Conservation (phyloP, 2,329 filamentous ascomycete species). For the Talaromyces sp. region DNA sequence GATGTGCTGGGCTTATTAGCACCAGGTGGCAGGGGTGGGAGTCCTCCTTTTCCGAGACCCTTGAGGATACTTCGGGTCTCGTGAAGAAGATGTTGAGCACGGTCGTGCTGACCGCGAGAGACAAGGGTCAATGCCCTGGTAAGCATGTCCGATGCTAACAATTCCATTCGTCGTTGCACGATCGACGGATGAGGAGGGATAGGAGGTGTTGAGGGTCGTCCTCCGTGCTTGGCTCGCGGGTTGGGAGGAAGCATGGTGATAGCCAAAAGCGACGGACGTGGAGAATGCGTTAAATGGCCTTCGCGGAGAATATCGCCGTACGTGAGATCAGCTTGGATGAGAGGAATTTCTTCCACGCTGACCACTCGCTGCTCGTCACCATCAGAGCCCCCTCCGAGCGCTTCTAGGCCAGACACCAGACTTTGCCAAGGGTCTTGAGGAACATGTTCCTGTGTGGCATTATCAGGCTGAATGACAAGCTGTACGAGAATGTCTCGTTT, state of each 20-base stretch:
- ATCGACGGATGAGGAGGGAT: slow-evolving; percentile 95
- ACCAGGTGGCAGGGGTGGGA: slow-evolving; percentile 74
- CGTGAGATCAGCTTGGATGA: slow-evolving; percentile 89
- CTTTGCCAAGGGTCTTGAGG: slow-evolving; percentile 97
- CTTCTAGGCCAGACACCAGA: slow-evolving; percentile 91
- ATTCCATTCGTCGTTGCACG: slow-evolving; percentile 94
- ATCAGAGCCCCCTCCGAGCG: slow-evolving; percentile 81
- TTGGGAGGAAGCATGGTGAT: slow-evolving; percentile 83
- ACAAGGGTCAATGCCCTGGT: slow-evolving; percentile 88
- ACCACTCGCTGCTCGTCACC: slow-evolving; percentile 77
- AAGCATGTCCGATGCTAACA: slow-evolving; percentile 96
- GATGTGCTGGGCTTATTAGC: slow-evolving; percentile 34
- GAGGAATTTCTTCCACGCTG: slow-evolving; percentile 88
- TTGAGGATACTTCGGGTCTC: slow-evolving; percentile 95
- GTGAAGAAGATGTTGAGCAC: slow-evolving; percentile 83
- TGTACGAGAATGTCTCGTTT: slow-evolving; percentile 91
- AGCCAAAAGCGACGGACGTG: slow-evolving; percentile 83
- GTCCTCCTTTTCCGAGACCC: slow-evolving; percentile 87
- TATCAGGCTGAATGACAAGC: slow-evolving; percentile 86
- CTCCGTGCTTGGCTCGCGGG: slow-evolving; percentile 55
- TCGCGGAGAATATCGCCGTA: slow-evolving; percentile 94
- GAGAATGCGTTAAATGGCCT: slow-evolving; percentile 77
- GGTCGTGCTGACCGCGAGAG: slow-evolving; percentile 85
- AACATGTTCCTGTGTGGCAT: slow-evolving; percentile 72
- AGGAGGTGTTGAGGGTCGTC: slow-evolving; percentile 61